A percentile compares a stretch with the other conserved stretches of the same genome.
Conservation (phyloP, 306 rosid species). For the Prunus armeniaca region DNA sequence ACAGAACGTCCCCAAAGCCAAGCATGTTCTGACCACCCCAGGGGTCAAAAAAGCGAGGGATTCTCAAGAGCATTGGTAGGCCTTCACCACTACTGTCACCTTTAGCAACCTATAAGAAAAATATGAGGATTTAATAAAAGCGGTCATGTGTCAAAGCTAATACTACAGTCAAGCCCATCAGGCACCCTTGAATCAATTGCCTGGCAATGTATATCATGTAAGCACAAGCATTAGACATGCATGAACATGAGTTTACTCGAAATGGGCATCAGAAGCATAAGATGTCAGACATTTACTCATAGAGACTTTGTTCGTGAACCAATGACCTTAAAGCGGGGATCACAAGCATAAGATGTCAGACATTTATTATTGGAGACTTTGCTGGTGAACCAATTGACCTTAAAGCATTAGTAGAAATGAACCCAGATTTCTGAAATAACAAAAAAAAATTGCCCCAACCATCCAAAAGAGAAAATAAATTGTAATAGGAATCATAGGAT, state of each 20-base stretch:
- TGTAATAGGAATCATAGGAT: not conserved
- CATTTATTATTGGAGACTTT: not conserved
- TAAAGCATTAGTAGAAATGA: not conserved
- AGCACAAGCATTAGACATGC: not conserved
- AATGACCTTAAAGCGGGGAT: no score
- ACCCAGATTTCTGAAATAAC: not conserved
- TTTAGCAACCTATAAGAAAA: conserved; percentile 66
- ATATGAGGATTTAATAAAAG: not conserved
- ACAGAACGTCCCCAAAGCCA: conserved; percentile 95
- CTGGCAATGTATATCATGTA: not conserved
- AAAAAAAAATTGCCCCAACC: not conserved
- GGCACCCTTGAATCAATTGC: not conserved
- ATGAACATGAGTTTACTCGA: not conserved
- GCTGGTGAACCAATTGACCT: not conserved
- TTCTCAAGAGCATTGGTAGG: conserved; percentile 89
- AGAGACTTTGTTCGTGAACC: no score
- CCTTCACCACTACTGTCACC: conserved; percentile 87
- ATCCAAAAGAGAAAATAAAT: not conserved
- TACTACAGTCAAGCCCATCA: not conserved
- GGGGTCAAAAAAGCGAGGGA: conserved; percentile 78
- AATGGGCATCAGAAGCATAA: not conserved
- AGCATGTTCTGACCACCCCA: conserved; percentile 95
- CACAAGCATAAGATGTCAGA: not conserved
- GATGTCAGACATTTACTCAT: no score
- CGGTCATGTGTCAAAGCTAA: not conserved